These are phyloP conservation scores for Rubia occidens DNA, from an alignment of 305 asterid species.

Conservation along the genomic window DNA sequence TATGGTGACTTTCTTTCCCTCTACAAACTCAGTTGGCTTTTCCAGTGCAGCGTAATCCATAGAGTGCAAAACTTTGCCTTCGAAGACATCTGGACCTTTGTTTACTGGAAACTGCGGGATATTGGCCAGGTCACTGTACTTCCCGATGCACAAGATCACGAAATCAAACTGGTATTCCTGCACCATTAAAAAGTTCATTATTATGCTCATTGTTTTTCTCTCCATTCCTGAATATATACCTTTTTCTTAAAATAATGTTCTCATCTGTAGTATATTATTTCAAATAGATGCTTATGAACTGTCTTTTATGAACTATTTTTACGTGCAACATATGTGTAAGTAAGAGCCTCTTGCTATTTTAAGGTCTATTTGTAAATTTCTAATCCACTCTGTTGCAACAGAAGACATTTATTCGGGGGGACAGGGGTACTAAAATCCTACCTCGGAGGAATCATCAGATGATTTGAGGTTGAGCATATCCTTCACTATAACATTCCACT, in stretches of 20 bases:
- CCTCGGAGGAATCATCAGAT: constrained; percentile 20
- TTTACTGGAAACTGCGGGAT: constrained; percentile 27
- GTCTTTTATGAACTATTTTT: no score
- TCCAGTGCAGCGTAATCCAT: constrained; percentile 53
- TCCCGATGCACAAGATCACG: constrained; percentile 50
- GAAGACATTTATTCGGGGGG: no score
- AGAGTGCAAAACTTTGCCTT: constrained; percentile 43
- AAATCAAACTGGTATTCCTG: constrained; percentile 43
- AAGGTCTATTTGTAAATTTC: no score
- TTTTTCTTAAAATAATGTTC: no score
- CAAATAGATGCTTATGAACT: no score
- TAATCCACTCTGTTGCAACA: no score
- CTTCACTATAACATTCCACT: constrained; percentile 41
- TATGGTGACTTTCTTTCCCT: constrained; percentile 40
- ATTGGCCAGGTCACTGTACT: constrained; percentile 43
- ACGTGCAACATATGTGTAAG: no score
- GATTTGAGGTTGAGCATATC: constrained; percentile 13
- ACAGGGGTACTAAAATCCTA: constrained; percentile 6
- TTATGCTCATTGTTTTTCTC: no score
- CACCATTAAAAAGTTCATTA: not conserved
- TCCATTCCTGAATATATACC: no score
- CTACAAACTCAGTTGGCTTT: constrained; percentile 33
- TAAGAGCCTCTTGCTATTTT: no score
- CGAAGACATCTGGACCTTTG: constrained; percentile 28
- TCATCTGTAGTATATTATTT: no score